A percentile compares a stretch with the other conserved stretches of the same genome.
phyloP scores from a whole-genome alignment of 768 basidiomycete species.

The Tephrocybe sp. region DNA sequence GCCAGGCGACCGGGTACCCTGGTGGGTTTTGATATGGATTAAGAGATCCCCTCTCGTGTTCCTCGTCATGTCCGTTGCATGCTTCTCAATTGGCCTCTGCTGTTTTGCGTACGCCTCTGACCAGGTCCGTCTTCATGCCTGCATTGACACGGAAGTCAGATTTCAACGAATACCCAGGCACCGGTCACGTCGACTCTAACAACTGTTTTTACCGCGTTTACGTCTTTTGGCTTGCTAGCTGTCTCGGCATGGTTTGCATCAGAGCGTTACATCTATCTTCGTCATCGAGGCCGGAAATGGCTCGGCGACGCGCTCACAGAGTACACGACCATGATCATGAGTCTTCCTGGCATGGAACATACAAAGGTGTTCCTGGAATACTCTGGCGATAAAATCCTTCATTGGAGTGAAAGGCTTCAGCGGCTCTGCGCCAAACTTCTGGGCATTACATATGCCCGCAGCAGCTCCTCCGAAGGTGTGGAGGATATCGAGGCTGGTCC shows the following conservation, averaged over 20 bases:
- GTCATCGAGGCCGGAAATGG: conserved; percentile 68
- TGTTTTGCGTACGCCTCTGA: conserved; percentile 73
- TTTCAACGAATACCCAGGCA: conserved; percentile 36
- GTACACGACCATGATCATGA: conserved; percentile 33
- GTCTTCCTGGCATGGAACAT: conserved; percentile 26
- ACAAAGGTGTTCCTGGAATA: conserved; percentile 13
- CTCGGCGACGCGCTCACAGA: conserved; percentile 59
- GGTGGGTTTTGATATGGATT: conserved; percentile 88
- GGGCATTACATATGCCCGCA: conserved; percentile 19
- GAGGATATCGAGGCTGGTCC: conserved; percentile 28
- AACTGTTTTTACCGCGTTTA: conserved; percentile 73
- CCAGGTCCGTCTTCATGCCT: conserved; percentile 44
- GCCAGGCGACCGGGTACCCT: conserved; percentile 71
- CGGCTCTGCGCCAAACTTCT: conserved; percentile 25
- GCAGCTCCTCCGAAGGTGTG: conserved; percentile 21
- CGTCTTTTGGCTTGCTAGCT: conserved; percentile 66
- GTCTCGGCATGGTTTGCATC: conserved; percentile 75
- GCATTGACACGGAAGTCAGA: background rate
- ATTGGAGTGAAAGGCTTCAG: conserved; percentile 15
- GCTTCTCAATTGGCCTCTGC: conserved; percentile 76
- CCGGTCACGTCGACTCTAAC: conserved; percentile 65
- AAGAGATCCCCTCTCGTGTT: conserved; percentile 81
- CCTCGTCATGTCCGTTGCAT: conserved; percentile 79
- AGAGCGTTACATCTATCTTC: conserved; percentile 62
- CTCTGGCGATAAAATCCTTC: conserved; percentile 16